Evolutionary conservation across 2,329 filamentous ascomycete genomes (phyloP), one percentile per base, ranked within the genome.

Genomic region (Cladosporium cucumerinum): DNA sequence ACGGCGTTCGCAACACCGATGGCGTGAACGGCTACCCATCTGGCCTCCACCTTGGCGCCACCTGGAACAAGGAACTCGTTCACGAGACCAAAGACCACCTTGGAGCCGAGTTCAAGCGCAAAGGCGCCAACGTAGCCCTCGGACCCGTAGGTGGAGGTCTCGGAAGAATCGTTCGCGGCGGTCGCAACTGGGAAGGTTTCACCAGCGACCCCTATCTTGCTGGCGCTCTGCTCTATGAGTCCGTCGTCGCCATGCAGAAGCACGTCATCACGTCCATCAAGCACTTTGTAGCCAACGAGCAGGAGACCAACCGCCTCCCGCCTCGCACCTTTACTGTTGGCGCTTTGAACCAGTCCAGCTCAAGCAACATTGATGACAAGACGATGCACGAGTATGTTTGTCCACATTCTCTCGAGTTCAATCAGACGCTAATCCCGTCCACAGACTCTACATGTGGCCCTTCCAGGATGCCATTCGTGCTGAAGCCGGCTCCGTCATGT

Each of bases 401-500:
- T 36, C 30, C 5, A 16, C 49, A 52, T 28, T n/a, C 25, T 14
- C 6, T 30, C 11, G 10, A 14, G n/a, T 2, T 21, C 14, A n/a
- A 25, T 5, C 11, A 16, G 8, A 16, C 18, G 54, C 54, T 57
- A 11, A 57, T 26, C 2, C 4, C 14, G 6, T 16, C 16, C 12
- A 10, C 14, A 57, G 54, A 25, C 63, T 72, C 25, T 70, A 71
- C 59, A 48, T 72, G 32, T 72, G 66, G 84, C 87, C 88, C 1
- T 92, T 90, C 70, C 86, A 86, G 2, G 87, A 91, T 71, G 86
- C 88, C 1, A 84, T 91, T 28, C 82, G 83, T 68, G 85, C 88
- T 26, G 87, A 88, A 51, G 87, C 88, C 2, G 87, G 85, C 1
- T 82, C 84, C 2, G 77, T 89, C 52, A 91, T 92, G 89, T 92